Base-by-base conservation (phyloP, 2,329 filamentous ascomycete genomes). In the Rutstroemia sp. region DNA sequence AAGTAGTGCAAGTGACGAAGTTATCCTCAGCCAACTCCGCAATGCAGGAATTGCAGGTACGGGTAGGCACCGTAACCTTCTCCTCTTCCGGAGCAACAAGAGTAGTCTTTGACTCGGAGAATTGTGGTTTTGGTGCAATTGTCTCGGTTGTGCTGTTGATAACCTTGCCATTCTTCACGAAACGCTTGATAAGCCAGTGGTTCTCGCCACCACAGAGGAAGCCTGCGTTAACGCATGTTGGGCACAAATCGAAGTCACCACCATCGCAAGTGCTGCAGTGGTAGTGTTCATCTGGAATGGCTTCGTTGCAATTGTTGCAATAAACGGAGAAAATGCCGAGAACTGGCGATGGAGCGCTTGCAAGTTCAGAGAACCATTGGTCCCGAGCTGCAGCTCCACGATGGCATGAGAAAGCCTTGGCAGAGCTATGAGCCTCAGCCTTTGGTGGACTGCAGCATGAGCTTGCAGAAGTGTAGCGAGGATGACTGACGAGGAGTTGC, bases 101-200 rank as follows among this genome's bases (percentile, higher is more conserved):
- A 23, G 64, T 60, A 23, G 62, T 59, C 57, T 68, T 65, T 5
- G 61, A 60, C 25, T 63, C 66, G 1, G 60, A 58, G 51, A 56
- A 56, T 48, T 58, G 57, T 50, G 61, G 51, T 52, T 61, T 63
- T 55, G 88, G 84, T 39, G 82, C 77, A 57, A 95, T 78, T 23
- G 80, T 88, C 73, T 95, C 89, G 1, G 92, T 96, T 21, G 82
- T 89, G 77, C 92, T 96, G 72, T 84, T 89, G 63, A 89, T 81
- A 56, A 96, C 85, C 61, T 83, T 78, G 51, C 92, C 92, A 58
- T 91, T 80, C 66, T 86, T 79, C 60, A 96, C 82, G 61, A 83
- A 84, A 57, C 94, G 87, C 81, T 95, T 96, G 71, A 97, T 92
- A 72, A 99, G 78, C 92, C 91, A 96, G 74, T 99, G 94, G 61